Percentiles rank a stretch among this genome's conserved stretches.
Conservation (phyloP, 106 monocot genomes). For the Triglochin maritima region DNA sequence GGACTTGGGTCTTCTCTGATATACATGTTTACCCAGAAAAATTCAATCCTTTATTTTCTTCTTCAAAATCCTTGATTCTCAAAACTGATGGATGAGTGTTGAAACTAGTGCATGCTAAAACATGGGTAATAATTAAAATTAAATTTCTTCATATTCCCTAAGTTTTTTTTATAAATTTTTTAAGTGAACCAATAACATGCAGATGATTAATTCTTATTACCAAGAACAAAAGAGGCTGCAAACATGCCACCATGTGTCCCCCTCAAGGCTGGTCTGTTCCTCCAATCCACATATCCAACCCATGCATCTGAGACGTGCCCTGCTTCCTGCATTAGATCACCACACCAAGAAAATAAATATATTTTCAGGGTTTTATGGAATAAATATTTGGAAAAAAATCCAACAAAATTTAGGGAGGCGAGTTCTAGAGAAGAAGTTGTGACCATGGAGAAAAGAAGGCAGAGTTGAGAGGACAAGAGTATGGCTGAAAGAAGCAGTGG, state of each 20-base stretch:
- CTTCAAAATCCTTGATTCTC: too few species aligned
- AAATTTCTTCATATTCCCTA: too few species aligned
- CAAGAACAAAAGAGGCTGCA: slow-evolving; percentile 70
- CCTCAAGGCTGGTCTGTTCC: slow-evolving; percentile 52
- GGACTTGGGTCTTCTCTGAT: neutral
- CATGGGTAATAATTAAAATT: too few species aligned
- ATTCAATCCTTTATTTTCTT: too few species aligned
- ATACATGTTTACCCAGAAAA: too few species aligned
- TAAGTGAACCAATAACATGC: neutral
- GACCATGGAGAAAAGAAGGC: too few species aligned
- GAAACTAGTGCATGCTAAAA: too few species aligned
- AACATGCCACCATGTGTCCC: slow-evolving; percentile 68
- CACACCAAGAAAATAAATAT: neutral
- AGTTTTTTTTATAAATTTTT: neutral
- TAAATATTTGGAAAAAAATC: neutral
- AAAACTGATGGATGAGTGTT: too few species aligned
- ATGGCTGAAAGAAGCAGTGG: too few species aligned
- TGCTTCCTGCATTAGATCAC: neutral
- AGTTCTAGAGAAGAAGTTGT: too few species aligned
- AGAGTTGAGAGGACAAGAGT: too few species aligned
- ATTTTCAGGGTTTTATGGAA: neutral
- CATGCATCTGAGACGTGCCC: slow-evolving; percentile 29
- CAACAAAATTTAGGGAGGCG: too few species aligned
- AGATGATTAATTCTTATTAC: slow-evolving; percentile 14
- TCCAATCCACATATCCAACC: slow-evolving; percentile 83